Conservation (phyloP, 2,329 filamentous ascomycete genomes). For the Ambrosiella beaveri region DNA sequence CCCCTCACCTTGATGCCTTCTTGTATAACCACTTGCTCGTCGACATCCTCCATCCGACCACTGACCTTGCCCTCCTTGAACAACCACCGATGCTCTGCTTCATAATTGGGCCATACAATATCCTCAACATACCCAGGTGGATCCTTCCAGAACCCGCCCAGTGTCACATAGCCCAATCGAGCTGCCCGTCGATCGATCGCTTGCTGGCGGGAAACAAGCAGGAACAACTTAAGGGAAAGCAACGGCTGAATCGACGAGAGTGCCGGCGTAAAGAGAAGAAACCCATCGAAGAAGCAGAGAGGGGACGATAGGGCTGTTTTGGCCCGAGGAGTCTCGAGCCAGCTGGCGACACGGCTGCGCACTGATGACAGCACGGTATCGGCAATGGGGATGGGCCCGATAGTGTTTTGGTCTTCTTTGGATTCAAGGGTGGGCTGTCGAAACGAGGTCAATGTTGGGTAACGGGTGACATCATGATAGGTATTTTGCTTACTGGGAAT, state of each 20-base stretch:
- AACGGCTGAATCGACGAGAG: conserved; percentile 38
- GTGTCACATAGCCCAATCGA: conserved; percentile 59
- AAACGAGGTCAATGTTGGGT: background rate
- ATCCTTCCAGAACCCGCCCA: conserved; percentile 88
- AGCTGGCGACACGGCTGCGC: conserved; percentile 29
- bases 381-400: conserved; percentile 37
- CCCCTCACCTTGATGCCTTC: conserved; percentile 31
- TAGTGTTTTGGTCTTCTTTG: conserved; percentile 43
- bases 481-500: conserved; percentile 36
- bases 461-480: background rate
- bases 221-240: conserved; percentile 62
- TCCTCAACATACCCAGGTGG: conserved; percentile 87
- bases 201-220: conserved; percentile 48
- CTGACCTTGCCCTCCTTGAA: conserved; percentile 55
- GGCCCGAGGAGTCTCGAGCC: conserved; percentile 29
- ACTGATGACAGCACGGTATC: conserved; percentile 28
- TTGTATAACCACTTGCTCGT: conserved; percentile 24
- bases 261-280: conserved; percentile 55
- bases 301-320: conserved; percentile 22
- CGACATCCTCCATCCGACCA: conserved; percentile 26
- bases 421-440: conserved; percentile 19
- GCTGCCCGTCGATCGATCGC: conserved; percentile 50
- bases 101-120: conserved; percentile 93
- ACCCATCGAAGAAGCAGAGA: conserved; percentile 71
- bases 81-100: conserved; percentile 61